phyloP scores from a whole-genome alignment of 176 grass and related monocot genomes.

The Bonia amplexicaulis region DNA sequence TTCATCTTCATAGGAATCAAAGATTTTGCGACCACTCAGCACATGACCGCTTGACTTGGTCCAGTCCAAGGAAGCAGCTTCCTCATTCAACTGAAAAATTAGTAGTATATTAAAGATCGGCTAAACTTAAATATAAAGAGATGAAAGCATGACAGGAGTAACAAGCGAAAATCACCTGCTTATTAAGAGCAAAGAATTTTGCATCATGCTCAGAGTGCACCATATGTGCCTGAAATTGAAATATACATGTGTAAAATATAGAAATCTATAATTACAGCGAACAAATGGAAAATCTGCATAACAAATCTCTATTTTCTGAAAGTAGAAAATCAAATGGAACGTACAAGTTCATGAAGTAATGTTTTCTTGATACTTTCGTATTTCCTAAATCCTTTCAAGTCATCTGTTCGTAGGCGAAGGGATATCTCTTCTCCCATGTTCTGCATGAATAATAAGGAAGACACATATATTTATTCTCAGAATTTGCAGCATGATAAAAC shows the following conservation, averaged over 20 bases:
- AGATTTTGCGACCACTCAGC: conserved; percentile 54
- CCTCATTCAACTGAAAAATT: conserved; percentile 78
- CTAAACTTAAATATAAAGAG: conserved; percentile 12
- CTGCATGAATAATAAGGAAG: conserved; percentile 40
- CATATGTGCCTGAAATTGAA: conserved; percentile 81
- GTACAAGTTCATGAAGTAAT: conserved; percentile 93
- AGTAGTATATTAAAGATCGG: background rate
- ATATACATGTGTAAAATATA: conserved; percentile 20
- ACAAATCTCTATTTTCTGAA: conserved; percentile 3
- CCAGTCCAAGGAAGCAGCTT: conserved; percentile 79
- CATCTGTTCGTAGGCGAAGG: conserved; percentile 83
- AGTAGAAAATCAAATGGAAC: background rate
- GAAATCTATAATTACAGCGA: background rate
- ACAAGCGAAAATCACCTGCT: conserved; percentile 49
- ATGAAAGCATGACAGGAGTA: background rate
- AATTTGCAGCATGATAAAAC: background rate
- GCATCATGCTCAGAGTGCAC: conserved; percentile 92
- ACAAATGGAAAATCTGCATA: conserved; percentile 9
- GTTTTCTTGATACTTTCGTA: conserved; percentile 94
- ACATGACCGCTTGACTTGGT: conserved; percentile 84
- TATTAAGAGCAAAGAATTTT: conserved; percentile 93
- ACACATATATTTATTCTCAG: conserved; percentile 19
- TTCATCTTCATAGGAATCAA: conserved; percentile 63
- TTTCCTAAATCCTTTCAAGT: conserved; percentile 96
- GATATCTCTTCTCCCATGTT: conserved; percentile 95